Percentiles rank a stretch among this genome's conserved stretches.
These are phyloP conservation scores for Physaria fendleri DNA, from an alignment of 345 rosid species.

Conservation along the genomic window DNA sequence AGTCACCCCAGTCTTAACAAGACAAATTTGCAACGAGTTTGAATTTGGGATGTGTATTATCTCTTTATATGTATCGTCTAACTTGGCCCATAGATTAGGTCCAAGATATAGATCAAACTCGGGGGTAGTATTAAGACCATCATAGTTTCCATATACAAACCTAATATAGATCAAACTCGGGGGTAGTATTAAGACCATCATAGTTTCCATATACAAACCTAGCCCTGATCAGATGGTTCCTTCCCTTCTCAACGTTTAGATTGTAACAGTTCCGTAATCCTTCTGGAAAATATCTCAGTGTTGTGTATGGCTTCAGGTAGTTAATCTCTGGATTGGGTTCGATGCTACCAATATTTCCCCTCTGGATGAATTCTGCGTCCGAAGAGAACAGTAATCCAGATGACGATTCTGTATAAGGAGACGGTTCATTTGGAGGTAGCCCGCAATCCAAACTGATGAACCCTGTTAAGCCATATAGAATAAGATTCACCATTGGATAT, in stretches of 20 bases:
- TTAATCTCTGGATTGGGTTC: not conserved
- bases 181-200: not conserved
- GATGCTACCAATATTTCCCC: constrained; percentile 15
- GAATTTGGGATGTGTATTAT: constrained; percentile 11
- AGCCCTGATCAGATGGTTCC: constrained; percentile 32
- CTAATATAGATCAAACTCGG: constrained; percentile 3
- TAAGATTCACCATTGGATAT: not conserved
- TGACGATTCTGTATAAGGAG: not conserved
- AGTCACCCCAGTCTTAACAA: constrained; percentile 22
- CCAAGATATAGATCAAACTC: constrained; percentile 22
- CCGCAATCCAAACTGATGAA: constrained; percentile 51
- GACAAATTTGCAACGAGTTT: constrained; percentile 20
- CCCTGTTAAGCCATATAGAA: constrained; percentile 11
- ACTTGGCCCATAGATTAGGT: constrained; percentile 22
- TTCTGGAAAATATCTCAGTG: constrained; percentile 32
- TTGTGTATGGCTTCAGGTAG: not conserved
- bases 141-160: constrained; percentile 42
- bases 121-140: not conserved
- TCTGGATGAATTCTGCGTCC: constrained; percentile 27
- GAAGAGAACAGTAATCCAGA: not conserved
- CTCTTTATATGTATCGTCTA: not conserved
- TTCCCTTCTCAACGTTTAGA: constrained; percentile 21
- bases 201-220: constrained; percentile 38
- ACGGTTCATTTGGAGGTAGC: not conserved
- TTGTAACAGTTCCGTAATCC: constrained; percentile 43